A percentile compares a stretch with the other conserved stretches of the same genome.
phyloP scores from a whole-genome alignment of 208 protist species.

The Trypanosoma theileri region DNA sequence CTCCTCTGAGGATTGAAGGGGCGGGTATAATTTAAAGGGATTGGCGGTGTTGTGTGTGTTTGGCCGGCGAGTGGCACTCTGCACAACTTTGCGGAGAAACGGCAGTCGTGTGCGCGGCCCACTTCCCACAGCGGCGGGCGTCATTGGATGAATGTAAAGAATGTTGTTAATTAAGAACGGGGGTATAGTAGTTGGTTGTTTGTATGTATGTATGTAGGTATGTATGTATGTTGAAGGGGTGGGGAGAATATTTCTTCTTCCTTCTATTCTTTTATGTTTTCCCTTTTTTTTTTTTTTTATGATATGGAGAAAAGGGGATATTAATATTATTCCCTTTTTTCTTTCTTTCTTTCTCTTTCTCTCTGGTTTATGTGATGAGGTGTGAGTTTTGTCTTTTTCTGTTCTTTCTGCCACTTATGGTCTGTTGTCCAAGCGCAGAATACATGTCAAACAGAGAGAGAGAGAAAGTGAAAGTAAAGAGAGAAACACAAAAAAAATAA shows the following conservation, averaged over 20 bases:
- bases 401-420: no score
- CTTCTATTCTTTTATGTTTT: no score
- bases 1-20: slow-evolving; percentile 30
- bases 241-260: no score
- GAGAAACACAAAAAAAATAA: slow-evolving; percentile 11
- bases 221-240: not conserved
- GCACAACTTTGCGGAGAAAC: slow-evolving; percentile 73
- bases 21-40: slow-evolving; percentile 53
- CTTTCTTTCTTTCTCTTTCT: no score
- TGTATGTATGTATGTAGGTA: not conserved
- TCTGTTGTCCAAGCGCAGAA: not conserved
- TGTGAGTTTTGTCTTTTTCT: no score
- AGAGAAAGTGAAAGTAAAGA: not conserved
- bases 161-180: not conserved
- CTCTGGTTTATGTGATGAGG: no score
- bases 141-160: no score
- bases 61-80: slow-evolving; percentile 34
- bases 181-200: not conserved
- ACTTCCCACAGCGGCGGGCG: slow-evolving; percentile 28
- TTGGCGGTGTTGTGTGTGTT: slow-evolving; percentile 29
- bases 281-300: no score
- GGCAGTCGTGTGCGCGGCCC: slow-evolving; percentile 66
- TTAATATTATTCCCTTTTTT: no score
- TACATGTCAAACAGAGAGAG: not conserved
- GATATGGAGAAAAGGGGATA: no score